Base-by-base conservation (phyloP, 192 early-diverging fungal species). In the Spinellus fusiger region DNA sequence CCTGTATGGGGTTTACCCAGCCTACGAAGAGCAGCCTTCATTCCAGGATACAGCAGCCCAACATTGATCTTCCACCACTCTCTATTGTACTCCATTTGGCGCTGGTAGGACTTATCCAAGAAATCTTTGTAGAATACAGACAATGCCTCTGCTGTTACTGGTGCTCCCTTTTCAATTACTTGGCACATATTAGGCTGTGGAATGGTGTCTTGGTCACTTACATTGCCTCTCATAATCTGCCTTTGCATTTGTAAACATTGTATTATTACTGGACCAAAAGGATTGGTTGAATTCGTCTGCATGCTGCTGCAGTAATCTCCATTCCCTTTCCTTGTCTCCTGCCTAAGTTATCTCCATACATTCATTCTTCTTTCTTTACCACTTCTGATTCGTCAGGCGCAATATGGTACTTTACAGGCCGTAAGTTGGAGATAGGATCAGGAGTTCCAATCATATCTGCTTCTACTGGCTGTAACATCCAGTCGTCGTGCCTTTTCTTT, bases 121-220 rank as follows among this genome's bases (percentile, higher is more conserved):
- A 80, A 83, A 31, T 80, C 81, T 59, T 80, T 80, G 65, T 83
- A 83, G 49, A 83, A 83, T 33, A 79, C 28, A 1, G 81, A 83
- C 10, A 83, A 52, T 48, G 73, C 77, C 27, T 79, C 75, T 48
- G 78, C 66, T 20, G 79, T 81, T 8, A 74, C 74, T 35, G 65
- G 49, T 40, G 74, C 61, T 23, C 70, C 67, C 15, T 66, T 67
- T 54, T 70, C 65, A 4, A 54, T 59, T 37, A 79, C 80, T 83
- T 58, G 16, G 29, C 8, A 37, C 13, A 34, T 26, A 61, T 0
- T 33, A 1, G 16, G 40, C n/a, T 58, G 23, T 44, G 13, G n/a
- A 54, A 23, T 25, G 18, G 5, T 18, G 15, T 4, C 22, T 18
- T 20, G 33, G 8, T 33, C 18, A 57, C 66, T 49, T 77, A 80